Base-by-base conservation (phyloP, 2,329 filamentous ascomycete species). In the Metarhizium guizhouense region DNA sequence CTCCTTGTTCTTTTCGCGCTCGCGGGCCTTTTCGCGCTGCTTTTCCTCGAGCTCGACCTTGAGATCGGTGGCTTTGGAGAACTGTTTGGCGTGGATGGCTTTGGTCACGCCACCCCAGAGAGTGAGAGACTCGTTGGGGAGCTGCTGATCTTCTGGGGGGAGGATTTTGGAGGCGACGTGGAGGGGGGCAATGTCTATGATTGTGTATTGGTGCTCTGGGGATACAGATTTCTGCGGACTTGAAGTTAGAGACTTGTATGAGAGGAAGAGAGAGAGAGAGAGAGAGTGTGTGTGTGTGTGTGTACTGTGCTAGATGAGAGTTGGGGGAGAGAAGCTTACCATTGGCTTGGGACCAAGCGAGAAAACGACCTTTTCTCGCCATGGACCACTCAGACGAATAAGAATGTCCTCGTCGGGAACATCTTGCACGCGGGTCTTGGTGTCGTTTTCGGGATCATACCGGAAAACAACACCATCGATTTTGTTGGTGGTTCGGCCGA, bases 11-110 rank as follows among this genome's bases (percentile, higher is more conserved):
- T 79, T 79, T 67, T 93, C 87, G 47, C 94, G 80, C 67, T 93
- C 84, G 29, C 90, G 84, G 1, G 90, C 92, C 73, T 90, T 93
- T 64, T 88, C 82, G 36, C 94, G 81, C 74, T 99, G 94, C 47
- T 80, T 79, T 70, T 99, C 94, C 71, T 99, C 94, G 11, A 99
- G 82, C 64, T 95, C 90, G 58, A 90, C 84, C 76, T 99, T 99
- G 59, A 94, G 75, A 20, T 81, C 83, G 25, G 94, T 99, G 7
- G 94, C 94, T 60, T 87, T 84, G 47, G 81, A 81, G 71, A 85
- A 99, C 68, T 95, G 90, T 72, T 92, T 95, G 58, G 84, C 75
- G 25, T 82, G 71, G 65, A 99, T 97, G 40, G 92, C 90, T 53
- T 88, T 80, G 18, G 94, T 97, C 48, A 99, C 93, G 29, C 82